Evolutionary conservation across 139 green algal genomes (phyloP).

Genomic region (Closterium sp.): DNA sequence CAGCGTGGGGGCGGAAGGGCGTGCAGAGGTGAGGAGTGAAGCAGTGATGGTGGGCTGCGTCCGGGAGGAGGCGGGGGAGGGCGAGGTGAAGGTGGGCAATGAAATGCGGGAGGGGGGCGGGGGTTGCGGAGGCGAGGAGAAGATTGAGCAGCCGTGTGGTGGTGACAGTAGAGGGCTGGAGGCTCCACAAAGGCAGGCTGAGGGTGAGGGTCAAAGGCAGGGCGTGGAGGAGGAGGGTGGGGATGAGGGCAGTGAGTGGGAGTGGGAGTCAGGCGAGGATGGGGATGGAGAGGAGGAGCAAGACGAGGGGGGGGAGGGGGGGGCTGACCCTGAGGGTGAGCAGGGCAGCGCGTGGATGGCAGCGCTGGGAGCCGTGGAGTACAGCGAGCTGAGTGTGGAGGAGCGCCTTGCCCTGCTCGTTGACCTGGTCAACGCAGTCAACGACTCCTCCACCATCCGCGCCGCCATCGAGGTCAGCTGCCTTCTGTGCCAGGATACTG

Average conservation of each 20-base stretch:
- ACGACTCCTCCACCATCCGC: slow-evolving; percentile 30
- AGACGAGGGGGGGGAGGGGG: slow-evolving; percentile 36
- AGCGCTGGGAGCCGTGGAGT: slow-evolving; percentile 30
- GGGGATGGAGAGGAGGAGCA: slow-evolving; percentile 41
- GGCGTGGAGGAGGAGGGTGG: background rate
- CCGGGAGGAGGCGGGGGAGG: background rate
- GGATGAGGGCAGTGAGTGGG: background rate
- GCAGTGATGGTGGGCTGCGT: background rate
- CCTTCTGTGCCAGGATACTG: no score
- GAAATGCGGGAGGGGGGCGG: background rate
- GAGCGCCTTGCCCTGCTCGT: slow-evolving; percentile 38
- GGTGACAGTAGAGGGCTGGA: no score
- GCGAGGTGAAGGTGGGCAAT: background rate
- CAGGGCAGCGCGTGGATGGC: slow-evolving; percentile 40
- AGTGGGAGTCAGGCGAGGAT: slow-evolving; percentile 10
- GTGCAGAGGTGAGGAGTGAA: background rate
- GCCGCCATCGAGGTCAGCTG: slow-evolving; percentile 32
- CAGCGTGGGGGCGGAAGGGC: no score
- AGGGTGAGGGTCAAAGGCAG: background rate
- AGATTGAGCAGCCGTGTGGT: background rate
- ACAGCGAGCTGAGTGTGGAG: slow-evolving; percentile 44
- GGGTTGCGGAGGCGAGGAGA: no score
- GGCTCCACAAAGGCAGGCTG: background rate
- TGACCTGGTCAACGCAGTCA: slow-evolving; percentile 48
- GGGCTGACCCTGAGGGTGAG: no score